These are phyloP conservation scores for Pichia sp. DNA, from an alignment of 1,139 yeast genomes.

Conservation along the genomic window DNA sequence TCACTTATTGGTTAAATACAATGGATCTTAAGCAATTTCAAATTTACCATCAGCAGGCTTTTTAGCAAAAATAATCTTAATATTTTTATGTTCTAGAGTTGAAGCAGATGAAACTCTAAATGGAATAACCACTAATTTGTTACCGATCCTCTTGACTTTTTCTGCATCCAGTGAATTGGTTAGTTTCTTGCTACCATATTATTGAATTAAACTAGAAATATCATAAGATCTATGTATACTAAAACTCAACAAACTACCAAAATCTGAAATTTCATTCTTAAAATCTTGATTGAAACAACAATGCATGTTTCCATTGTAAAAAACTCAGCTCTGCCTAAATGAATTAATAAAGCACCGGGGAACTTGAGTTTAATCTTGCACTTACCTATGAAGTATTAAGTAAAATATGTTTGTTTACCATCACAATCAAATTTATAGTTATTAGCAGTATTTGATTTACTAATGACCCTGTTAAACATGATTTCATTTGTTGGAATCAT, in stretches of 20 bases:
- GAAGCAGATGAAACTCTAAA: constrained; percentile 22
- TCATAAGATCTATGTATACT: constrained; percentile 24
- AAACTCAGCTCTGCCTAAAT: constrained; percentile 22
- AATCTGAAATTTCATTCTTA: constrained; percentile 21
- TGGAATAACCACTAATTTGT: constrained; percentile 22
- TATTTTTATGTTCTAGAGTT: constrained; percentile 17
- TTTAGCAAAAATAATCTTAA: constrained; percentile 14
- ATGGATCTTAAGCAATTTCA: constrained; percentile 22
- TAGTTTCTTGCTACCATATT: constrained; percentile 19
- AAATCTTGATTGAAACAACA: constrained; percentile 23
- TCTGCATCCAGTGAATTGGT: constrained; percentile 10
- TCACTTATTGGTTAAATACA: constrained; percentile 21
- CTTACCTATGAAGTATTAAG: constrained; percentile 15
- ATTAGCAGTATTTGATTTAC: constrained; percentile 16
- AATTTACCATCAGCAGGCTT: constrained; percentile 21
- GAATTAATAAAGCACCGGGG: constrained; percentile 21
- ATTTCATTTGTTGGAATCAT: constrained; percentile 13
- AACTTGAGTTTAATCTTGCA: constrained; percentile 18
- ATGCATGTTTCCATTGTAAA: constrained; percentile 24
- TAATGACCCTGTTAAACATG: constrained; percentile 15
- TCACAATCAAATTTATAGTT: constrained; percentile 20
- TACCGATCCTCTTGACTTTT: constrained; percentile 18
- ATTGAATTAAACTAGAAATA: constrained; percentile 24
- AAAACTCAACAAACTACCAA: constrained; percentile 21
- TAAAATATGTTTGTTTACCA: constrained; percentile 19